phyloP scores from a whole-genome alignment of 2,329 filamentous ascomycete species.

The Cordyceps cicadae region DNA sequence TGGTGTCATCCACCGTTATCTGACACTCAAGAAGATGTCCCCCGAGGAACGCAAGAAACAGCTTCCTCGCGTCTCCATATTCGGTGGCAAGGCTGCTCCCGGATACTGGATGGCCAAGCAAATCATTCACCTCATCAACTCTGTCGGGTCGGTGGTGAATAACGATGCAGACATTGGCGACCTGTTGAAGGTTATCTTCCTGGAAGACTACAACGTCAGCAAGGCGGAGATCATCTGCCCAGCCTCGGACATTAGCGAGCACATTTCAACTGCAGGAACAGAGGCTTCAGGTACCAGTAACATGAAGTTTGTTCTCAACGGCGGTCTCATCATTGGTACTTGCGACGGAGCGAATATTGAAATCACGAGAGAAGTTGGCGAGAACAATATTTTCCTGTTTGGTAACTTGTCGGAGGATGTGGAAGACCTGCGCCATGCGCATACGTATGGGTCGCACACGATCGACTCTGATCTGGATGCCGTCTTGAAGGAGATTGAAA shows the following conservation, averaged over 20 bases:
- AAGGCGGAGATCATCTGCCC: slow-evolving; percentile 96
- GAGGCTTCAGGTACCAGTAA: slow-evolving; percentile 87
- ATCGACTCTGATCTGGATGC: slow-evolving; percentile 68
- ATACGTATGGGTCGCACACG: slow-evolving; percentile 73
- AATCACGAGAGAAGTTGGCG: slow-evolving; percentile 93
- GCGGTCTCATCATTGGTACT: slow-evolving; percentile 93
- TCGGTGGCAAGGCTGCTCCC: slow-evolving; percentile 93
- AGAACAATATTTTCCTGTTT: slow-evolving; percentile 97
- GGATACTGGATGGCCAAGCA: slow-evolving; percentile 99
- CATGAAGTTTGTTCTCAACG: slow-evolving; percentile 99
- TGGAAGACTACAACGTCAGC: slow-evolving; percentile 98
- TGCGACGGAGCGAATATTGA: slow-evolving; percentile 98
- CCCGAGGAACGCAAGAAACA: slow-evolving; percentile 80
- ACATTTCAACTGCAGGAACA: slow-evolving; percentile 95
- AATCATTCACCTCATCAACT: slow-evolving; percentile 93
- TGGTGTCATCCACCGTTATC: slow-evolving; percentile 89
- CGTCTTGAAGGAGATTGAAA: slow-evolving; percentile 78
- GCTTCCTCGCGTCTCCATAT: slow-evolving; percentile 83
- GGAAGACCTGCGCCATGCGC: slow-evolving; percentile 84
- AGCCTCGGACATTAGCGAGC: slow-evolving; percentile 92
- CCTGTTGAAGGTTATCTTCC: slow-evolving; percentile 90
- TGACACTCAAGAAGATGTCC: slow-evolving; percentile 77
- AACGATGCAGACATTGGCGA: slow-evolving; percentile 87
- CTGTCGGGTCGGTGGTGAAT: slow-evolving; percentile 83
- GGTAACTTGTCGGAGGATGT: slow-evolving; percentile 94